Conservation (phyloP, 2,329 filamentous ascomycete species). For the Paecilomyces sp. region DNA sequence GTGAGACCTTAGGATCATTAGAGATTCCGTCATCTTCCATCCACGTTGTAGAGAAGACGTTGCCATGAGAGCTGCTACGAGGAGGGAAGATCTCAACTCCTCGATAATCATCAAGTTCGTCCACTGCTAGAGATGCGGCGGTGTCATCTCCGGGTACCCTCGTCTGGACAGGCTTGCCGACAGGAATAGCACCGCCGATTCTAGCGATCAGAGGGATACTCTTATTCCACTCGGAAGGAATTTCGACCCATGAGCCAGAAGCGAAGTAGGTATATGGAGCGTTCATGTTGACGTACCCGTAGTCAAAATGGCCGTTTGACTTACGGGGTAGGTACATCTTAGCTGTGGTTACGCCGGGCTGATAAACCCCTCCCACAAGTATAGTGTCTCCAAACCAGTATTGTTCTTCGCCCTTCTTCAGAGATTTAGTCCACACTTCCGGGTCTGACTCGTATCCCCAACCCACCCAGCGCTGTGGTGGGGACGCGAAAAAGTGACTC, state of each 20-base stretch:
- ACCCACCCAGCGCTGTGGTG: conserved; percentile 65
- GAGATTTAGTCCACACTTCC: conserved; percentile 55
- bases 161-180: conserved; percentile 47
- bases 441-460: conserved; percentile 65
- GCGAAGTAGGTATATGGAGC: conserved; percentile 52
- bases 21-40: conserved; percentile 53
- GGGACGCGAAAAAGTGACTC: conserved; percentile 54
- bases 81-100: conserved; percentile 54
- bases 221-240: conserved; percentile 45
- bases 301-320: conserved; percentile 35
- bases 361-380: conserved; percentile 61
- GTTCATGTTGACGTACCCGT: conserved; percentile 58
- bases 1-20: conserved; percentile 32
- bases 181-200: conserved; percentile 47
- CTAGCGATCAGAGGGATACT: conserved; percentile 52
- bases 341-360: conserved; percentile 48
- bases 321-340: conserved; percentile 56
- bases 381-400: conserved; percentile 66
- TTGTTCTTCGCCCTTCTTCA: conserved; percentile 61
- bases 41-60: conserved; percentile 40
- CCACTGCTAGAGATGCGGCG: conserved; percentile 29
- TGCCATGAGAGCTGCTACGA: conserved; percentile 30
- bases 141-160: conserved; percentile 45
- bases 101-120: conserved; percentile 48
- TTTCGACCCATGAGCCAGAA: conserved; percentile 48